These are phyloP conservation scores for Talaromyces sp. DNA, from an alignment of 2,329 filamentous ascomycete genomes.

Conservation along the genomic window DNA sequence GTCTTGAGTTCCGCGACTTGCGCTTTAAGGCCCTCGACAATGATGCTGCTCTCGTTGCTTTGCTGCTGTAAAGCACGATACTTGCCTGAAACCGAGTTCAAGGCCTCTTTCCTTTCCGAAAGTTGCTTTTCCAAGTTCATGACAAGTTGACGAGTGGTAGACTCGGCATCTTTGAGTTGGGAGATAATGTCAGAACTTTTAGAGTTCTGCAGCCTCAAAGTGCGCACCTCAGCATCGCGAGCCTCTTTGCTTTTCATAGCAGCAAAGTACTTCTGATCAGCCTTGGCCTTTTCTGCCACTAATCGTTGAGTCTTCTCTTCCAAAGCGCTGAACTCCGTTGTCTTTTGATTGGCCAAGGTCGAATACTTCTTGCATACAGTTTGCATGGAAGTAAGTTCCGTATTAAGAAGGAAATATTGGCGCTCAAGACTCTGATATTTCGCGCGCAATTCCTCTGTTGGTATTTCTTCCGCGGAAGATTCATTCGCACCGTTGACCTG, in stretches of 20 bases:
- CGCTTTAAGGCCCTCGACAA: conserved; percentile 64
- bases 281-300: conserved; percentile 86
- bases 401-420: conserved; percentile 77
- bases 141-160: conserved; percentile 66
- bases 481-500: conserved; percentile 46
- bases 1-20: conserved; percentile 73
- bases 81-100: conserved; percentile 64
- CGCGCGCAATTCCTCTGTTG: conserved; percentile 64
- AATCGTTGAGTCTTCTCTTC: conserved; percentile 73
- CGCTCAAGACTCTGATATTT: conserved; percentile 70
- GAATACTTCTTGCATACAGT: conserved; percentile 87
- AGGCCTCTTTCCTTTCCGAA: conserved; percentile 71
- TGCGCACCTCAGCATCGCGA: conserved; percentile 71
- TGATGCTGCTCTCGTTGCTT: conserved; percentile 62
- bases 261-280: conserved; percentile 96
- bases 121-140: conserved; percentile 88
- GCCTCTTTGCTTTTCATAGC: conserved; percentile 91
- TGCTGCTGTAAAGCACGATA: conserved; percentile 70
- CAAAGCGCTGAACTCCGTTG: conserved; percentile 65
- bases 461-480: conserved; percentile 41
- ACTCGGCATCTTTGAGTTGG: conserved; percentile 85
- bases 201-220: conserved; percentile 72
- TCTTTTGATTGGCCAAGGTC: conserved; percentile 76
- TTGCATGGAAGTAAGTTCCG: conserved; percentile 83
- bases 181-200: conserved; percentile 92